Evolutionary conservation across 495 filamentous ascomycete species (phyloP), one percentile per base, ranked within the genome.

Genomic region (Lineolata rhizophorae): DNA sequence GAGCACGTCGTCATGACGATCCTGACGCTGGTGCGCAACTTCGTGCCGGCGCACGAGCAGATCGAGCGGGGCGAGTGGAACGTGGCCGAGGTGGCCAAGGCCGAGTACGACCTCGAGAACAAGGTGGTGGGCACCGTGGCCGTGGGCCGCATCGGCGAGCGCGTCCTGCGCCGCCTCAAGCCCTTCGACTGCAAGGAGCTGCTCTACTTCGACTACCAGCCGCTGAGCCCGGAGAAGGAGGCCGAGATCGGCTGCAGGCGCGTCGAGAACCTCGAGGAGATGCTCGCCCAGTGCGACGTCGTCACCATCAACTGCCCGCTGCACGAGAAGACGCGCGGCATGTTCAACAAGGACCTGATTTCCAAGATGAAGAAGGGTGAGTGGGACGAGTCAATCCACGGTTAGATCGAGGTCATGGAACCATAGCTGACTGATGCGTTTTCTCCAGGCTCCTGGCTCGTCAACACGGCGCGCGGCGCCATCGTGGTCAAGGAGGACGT

Each of bases 401-500:
- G n/a, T n/a, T n/a, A n/a, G n/a, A n/a, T n/a, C n/a, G n/a, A n/a
- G n/a, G n/a, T n/a, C n/a, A n/a, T n/a, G n/a, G n/a, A n/a, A n/a
- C n/a, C n/a, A n/a, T n/a, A n/a, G n/a, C n/a, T n/a, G 9, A 12
- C 28, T 38, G 30, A 41, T 20, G 8, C 31, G 29, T 25, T 18
- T 14, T 15, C n/a, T 20, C 13, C 35, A 76, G 75, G 79, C 42
- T 73, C 79, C 28, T 95, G 84, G 84, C 75, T 97, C 49, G 61
- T 97, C 59, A 97, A 97, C 71, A 97, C 87, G 17, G 87, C 87
- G 32, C 87, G 87, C 54, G 87, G 87, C 43, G 87, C 87, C 52
- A 97, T 97, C 49, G 87, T 97, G 37, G 87, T 94, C 52, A 97
- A 97, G 71, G 85, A 95, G 58, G 87, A 94, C 48, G 87, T 97